A percentile compares a stretch with the other conserved stretches of the same genome.
phyloP scores from a whole-genome alignment of 768 basidiomycete genomes.

The Amanita fuliginea region DNA sequence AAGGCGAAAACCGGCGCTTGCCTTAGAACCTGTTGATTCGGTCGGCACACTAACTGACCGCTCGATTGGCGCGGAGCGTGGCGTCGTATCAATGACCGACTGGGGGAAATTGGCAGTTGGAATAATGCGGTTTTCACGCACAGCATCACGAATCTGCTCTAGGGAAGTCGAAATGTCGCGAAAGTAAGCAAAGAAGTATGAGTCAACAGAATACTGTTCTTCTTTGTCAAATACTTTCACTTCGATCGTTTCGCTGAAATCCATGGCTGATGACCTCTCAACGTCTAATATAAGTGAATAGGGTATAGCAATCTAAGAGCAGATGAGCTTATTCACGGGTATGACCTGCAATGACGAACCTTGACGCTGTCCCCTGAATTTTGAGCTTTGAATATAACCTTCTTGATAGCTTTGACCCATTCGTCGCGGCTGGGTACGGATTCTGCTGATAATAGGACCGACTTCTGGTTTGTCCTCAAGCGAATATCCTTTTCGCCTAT shows the following conservation, averaged over 20 bases:
- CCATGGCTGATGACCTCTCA: slow-evolving; percentile 79
- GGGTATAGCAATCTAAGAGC: slow-evolving; percentile 75
- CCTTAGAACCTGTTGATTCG: slow-evolving; percentile 19
- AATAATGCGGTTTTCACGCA: slow-evolving; percentile 42
- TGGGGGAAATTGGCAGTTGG: slow-evolving; percentile 23
- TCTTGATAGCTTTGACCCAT: slow-evolving; percentile 93
- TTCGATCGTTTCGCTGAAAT: slow-evolving; percentile 95
- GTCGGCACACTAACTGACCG: slow-evolving; percentile 29
- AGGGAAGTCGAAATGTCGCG: slow-evolving; percentile 67
- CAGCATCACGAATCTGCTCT: slow-evolving; percentile 70
- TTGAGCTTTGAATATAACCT: slow-evolving; percentile 92
- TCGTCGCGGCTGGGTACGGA: slow-evolving; percentile 79
- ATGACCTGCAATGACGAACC: slow-evolving; percentile 25
- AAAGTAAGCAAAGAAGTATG: slow-evolving; percentile 95
- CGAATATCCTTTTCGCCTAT: slow-evolving; percentile 70
- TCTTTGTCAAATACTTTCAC: slow-evolving; percentile 82
- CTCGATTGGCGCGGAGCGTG: slow-evolving; percentile 27
- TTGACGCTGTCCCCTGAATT: slow-evolving; percentile 96
- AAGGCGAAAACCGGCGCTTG: slow-evolving; percentile 46
- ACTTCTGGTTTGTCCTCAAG: slow-evolving; percentile 74
- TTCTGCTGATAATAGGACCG: slow-evolving; percentile 60
- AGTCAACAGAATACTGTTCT: slow-evolving; percentile 70
- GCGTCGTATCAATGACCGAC: slow-evolving; percentile 50
- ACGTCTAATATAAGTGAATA: slow-evolving; percentile 85
- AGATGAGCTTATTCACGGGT: not conserved